Conservation (phyloP, 208 protist species). For the Trypanosoma brucei region DNA sequence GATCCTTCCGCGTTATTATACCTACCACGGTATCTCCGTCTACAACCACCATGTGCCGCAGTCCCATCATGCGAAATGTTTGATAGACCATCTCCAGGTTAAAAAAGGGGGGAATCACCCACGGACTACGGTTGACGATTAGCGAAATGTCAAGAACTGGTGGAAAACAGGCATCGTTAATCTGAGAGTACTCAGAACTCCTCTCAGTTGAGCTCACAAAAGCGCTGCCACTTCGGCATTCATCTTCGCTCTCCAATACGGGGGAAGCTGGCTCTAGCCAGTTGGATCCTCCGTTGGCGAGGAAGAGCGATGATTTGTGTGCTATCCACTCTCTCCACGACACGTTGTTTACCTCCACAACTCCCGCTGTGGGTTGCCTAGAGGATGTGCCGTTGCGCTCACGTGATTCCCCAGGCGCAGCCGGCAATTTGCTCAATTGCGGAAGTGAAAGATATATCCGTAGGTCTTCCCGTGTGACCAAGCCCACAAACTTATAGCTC, state of each 20-base stretch:
- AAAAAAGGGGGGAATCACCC: slow-evolving; percentile 82
- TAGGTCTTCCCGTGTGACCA: slow-evolving; percentile 84
- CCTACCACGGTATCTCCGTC: slow-evolving; percentile 77
- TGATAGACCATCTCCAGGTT: slow-evolving; percentile 84
- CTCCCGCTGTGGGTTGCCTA: slow-evolving; percentile 36
- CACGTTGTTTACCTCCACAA: slow-evolving; percentile 48
- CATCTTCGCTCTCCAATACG: not conserved
- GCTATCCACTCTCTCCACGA: slow-evolving; percentile 69
- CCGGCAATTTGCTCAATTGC: slow-evolving; percentile 20
- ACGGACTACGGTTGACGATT: slow-evolving; percentile 88
- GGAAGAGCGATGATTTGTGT: slow-evolving; percentile 73
- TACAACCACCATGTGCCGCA: slow-evolving; percentile 92
- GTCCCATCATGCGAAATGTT: slow-evolving; percentile 89
- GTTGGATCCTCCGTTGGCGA: slow-evolving; percentile 25
- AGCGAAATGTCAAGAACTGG: slow-evolving; percentile 63
- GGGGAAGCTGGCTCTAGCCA: slow-evolving; percentile 15
- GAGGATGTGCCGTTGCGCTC: slow-evolving; percentile 36
- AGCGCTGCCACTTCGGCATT: not conserved
- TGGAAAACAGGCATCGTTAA: slow-evolving; percentile 35
- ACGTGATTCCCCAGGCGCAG: not conserved
- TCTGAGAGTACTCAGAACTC: slow-evolving; percentile 3
- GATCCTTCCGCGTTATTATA: slow-evolving; percentile 92
- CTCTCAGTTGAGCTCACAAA: not conserved
- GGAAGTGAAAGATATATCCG: slow-evolving; percentile 76
- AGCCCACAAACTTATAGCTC: slow-evolving; percentile 76